These are phyloP conservation scores for Ceratocystis colombiana DNA, from an alignment of 2,329 filamentous ascomycete genomes.

Conservation along the genomic window DNA sequence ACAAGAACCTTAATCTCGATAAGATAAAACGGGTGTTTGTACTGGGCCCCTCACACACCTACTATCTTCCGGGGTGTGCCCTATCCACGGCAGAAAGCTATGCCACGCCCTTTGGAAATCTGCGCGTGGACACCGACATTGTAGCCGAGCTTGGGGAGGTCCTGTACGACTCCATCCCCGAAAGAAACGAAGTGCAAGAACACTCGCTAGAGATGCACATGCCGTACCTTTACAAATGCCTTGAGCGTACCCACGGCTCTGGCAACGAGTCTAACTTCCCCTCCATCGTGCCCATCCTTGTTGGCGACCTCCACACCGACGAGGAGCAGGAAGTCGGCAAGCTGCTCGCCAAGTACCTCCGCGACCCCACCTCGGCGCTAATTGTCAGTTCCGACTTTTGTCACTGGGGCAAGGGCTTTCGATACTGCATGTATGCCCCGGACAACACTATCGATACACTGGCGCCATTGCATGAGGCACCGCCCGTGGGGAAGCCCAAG, in stretches of 20 bases:
- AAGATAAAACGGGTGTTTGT: slow-evolving; percentile 80
- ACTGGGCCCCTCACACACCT: slow-evolving; percentile 84
- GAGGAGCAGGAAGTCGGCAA: slow-evolving; percentile 60
- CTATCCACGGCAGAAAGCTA: slow-evolving; percentile 63
- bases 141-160: slow-evolving; percentile 40
- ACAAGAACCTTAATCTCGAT: slow-evolving; percentile 75
- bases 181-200: slow-evolving; percentile 62
- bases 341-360: slow-evolving; percentile 67
- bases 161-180: slow-evolving; percentile 48
- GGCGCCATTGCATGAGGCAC: slow-evolving; percentile 32
- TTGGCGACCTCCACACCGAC: slow-evolving; percentile 59
- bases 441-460: slow-evolving; percentile 35
- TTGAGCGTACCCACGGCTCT: slow-evolving; percentile 41
- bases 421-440: slow-evolving; percentile 65
- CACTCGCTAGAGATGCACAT: slow-evolving; percentile 97
- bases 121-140: slow-evolving; percentile 52
- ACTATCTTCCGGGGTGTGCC: slow-evolving; percentile 66
- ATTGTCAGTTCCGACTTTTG: slow-evolving; percentile 93
- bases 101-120: slow-evolving; percentile 61
- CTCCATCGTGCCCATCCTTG: slow-evolving; percentile 70
- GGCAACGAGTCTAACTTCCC: slow-evolving; percentile 49
- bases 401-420: slow-evolving; percentile 82
- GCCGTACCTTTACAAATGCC: slow-evolving; percentile 79
- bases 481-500: slow-evolving; percentile 32
- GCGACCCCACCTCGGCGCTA: slow-evolving; percentile 66